phyloP scores from a whole-genome alignment of 257 asterid genomes.

The Cordia subcordata region DNA sequence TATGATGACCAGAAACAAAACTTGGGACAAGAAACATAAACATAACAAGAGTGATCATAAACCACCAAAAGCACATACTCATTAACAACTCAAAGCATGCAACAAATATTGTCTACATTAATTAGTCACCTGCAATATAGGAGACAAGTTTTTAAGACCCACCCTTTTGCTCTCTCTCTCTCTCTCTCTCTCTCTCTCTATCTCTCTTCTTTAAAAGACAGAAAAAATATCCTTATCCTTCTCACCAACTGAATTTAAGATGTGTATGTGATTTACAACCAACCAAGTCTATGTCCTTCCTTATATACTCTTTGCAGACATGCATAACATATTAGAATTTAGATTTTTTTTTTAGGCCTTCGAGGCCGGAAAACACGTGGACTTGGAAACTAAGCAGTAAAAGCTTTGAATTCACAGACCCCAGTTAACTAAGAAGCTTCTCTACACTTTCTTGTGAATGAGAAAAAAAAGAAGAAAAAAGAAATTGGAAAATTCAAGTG shows the following conservation, averaged over 20 bases:
- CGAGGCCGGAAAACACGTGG: slow-evolving; percentile 37
- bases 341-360: slow-evolving; percentile 8
- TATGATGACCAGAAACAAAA: too few species aligned
- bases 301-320: slow-evolving; percentile 11
- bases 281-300: not conserved
- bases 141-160: slow-evolving; percentile 8
- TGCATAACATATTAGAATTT: not conserved
- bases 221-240: slow-evolving; percentile 1
- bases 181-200: too few species aligned
- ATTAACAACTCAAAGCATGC: not conserved
- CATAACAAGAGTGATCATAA: too few species aligned
- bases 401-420: slow-evolving; percentile 24
- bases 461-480: slow-evolving; percentile 30
- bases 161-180: not conserved
- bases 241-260: not conserved
- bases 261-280: slow-evolving; percentile 15
- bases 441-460: slow-evolving; percentile 12
- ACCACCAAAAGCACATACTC: too few species aligned
- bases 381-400: slow-evolving; percentile 4
- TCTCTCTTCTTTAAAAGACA: not conserved
- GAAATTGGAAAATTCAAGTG: slow-evolving; percentile 19
- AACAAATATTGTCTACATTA: not conserved
- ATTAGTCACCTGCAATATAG: slow-evolving; percentile 41
- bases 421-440: slow-evolving; percentile 27
- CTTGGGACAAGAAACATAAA: too few species aligned